Evolutionary conservation across 192 early-diverging fungal genomes (phyloP).

Genomic region (Backusella mclennaniae): DNA sequence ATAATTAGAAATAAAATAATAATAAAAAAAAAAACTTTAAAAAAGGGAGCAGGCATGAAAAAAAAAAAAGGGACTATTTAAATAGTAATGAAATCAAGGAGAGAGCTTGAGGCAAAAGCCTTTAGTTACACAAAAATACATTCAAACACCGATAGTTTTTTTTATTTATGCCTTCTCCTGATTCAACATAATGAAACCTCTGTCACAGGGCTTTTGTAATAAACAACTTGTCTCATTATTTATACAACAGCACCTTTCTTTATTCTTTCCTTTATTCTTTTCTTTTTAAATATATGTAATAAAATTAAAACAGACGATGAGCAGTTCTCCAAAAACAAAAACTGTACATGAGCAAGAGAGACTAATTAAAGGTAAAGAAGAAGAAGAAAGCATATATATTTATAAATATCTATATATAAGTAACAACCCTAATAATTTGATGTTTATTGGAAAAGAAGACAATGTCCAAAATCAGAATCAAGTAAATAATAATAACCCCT

Average conservation of each 20-base stretch:
- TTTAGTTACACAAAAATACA: background rate
- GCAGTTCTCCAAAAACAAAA: background rate
- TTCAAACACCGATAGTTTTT: background rate
- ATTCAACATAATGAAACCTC: conserved; percentile 4
- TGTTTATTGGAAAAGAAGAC: background rate
- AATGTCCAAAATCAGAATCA: background rate
- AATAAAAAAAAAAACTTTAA: background rate
- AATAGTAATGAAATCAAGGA: conserved; percentile 5
- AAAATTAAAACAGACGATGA: background rate
- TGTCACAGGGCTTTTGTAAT: background rate
- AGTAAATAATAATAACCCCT: background rate
- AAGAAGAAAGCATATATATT: background rate
- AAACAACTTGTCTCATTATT: background rate
- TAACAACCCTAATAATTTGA: background rate
- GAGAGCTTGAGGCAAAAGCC: background rate
- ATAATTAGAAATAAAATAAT: background rate
- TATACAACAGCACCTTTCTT: background rate
- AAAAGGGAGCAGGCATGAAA: background rate
- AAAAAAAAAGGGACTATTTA: conserved; percentile 1
- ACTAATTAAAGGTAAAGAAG: background rate
- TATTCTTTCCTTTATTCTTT: background rate
- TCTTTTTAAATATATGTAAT: background rate
- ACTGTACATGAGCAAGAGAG: background rate
- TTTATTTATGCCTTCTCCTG: background rate
- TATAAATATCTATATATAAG: background rate